Evolutionary conservation across 2,329 filamentous ascomycete species (phyloP).

Genomic region (Clonostachys sp.): DNA sequence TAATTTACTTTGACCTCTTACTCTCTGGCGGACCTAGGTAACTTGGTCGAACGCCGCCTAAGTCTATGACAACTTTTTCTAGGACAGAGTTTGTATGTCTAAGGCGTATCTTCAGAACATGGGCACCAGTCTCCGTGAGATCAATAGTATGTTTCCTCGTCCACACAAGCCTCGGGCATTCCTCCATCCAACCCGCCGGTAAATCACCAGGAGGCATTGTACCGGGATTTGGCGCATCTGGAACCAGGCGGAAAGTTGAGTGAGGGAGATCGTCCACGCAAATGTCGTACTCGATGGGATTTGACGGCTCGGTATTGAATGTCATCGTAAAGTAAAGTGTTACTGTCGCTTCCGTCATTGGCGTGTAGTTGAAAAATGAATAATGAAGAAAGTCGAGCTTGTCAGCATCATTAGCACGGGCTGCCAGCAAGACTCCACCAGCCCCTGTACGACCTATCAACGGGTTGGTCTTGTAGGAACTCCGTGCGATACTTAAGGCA

Average conservation of each 20-base stretch:
- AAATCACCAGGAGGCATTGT: slow-evolving; percentile 32
- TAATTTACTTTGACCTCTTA: neutral
- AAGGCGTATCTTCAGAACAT: slow-evolving; percentile 46
- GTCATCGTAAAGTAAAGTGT: slow-evolving; percentile 46
- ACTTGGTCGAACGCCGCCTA: slow-evolving; percentile 48
- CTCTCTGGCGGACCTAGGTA: slow-evolving; percentile 56
- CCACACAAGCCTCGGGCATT: slow-evolving; percentile 39
- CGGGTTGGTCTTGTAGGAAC: slow-evolving; percentile 16
- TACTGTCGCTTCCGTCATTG: slow-evolving; percentile 22
- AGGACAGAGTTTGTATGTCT: slow-evolving; percentile 47
- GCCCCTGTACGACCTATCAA: slow-evolving; percentile 18
- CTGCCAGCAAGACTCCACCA: slow-evolving; percentile 27
- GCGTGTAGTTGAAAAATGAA: slow-evolving; percentile 20
- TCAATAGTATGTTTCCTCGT: slow-evolving; percentile 36
- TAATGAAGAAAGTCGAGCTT: slow-evolving; percentile 16
- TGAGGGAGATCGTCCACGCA: slow-evolving; percentile 34
- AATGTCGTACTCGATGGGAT: slow-evolving; percentile 46
- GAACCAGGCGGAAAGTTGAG: slow-evolving; percentile 27
- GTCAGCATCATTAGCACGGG: slow-evolving; percentile 8
- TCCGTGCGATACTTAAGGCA: slow-evolving; percentile 16
- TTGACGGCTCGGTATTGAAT: slow-evolving; percentile 43
- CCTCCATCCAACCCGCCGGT: slow-evolving; percentile 43
- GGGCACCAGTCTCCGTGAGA: slow-evolving; percentile 29
- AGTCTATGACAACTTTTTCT: slow-evolving; percentile 51
- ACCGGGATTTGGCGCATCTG: slow-evolving; percentile 32